Conservation (phyloP, 768 basidiomycete species). For the Rhodosporidiobolus odoratus region DNA sequence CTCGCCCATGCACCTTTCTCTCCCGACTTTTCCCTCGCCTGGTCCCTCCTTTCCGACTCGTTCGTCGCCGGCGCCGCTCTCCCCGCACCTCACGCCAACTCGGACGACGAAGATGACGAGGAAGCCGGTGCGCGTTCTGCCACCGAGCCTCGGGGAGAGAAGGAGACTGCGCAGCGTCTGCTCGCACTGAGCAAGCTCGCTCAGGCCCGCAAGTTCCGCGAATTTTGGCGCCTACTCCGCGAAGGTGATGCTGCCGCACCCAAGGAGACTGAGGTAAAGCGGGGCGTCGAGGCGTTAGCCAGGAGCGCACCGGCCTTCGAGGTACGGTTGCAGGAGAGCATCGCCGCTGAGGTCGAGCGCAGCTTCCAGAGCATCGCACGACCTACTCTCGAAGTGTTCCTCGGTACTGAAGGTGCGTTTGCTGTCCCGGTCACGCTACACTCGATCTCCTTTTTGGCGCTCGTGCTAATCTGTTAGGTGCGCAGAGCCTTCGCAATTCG, state of each 20-base stretch:
- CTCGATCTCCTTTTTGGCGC: too few species aligned
- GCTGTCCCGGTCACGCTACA: background rate
- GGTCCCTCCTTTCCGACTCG: conserved; percentile 77
- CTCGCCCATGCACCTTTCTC: conserved; percentile 69
- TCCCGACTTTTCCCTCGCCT: conserved; percentile 90
- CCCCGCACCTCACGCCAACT: conserved; percentile 8
- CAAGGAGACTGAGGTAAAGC: background rate
- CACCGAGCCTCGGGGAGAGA: conserved; percentile 41
- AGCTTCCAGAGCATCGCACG: conserved; percentile 30
- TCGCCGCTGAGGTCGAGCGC: conserved; percentile 31
- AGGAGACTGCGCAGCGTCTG: conserved; percentile 77
- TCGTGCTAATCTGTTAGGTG: background rate
- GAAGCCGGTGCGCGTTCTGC: conserved; percentile 1
- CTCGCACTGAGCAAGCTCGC: conserved; percentile 63
- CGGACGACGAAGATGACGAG: conserved; percentile 24
- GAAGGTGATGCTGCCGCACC: background rate
- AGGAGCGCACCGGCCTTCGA: conserved; percentile 22
- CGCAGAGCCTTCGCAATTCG: conserved; percentile 4
- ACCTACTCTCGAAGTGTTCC: conserved; percentile 24
- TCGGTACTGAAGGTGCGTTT: conserved; percentile 25
- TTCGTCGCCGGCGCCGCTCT: conserved; percentile 46
- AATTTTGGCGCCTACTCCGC: conserved; percentile 61
- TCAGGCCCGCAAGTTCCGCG: conserved; percentile 78
- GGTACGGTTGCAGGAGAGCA: background rate
- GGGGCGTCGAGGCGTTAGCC: background rate